Percentiles rank a stretch among this genome's conserved stretches.
phyloP scores from a whole-genome alignment of 176 grass and related monocot genomes.

The Juncus inflexus region DNA sequence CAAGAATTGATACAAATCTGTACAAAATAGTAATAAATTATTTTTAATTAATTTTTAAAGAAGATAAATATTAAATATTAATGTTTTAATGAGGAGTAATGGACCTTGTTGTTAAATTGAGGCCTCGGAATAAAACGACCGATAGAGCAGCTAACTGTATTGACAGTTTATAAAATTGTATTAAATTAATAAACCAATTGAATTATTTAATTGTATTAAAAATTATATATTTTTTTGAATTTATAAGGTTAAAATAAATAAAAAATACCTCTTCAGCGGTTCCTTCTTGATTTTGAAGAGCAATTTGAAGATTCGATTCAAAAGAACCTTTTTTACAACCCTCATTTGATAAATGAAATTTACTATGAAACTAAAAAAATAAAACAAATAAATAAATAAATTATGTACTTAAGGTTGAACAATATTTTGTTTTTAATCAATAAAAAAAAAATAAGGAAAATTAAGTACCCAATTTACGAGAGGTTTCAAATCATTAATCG shows the following conservation, averaged over 20 bases:
- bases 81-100: not conserved
- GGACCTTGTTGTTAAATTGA: conserved; percentile 84
- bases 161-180: conserved; percentile 28
- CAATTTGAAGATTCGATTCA: conserved; percentile 66
- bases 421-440: not conserved
- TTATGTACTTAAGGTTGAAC: not conserved
- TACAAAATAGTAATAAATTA: conserved; percentile 3
- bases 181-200: not conserved
- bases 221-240: conserved; percentile 1
- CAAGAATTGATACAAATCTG: conserved; percentile 83
- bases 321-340: conserved; percentile 59
- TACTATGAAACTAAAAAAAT: conserved; percentile 62
- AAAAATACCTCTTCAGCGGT: conserved; percentile 77
- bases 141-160: conserved; percentile 84
- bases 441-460: conserved; percentile 5
- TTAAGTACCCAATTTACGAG: conserved; percentile 78
- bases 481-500: conserved; percentile 41
- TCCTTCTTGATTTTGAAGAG: conserved; percentile 71
- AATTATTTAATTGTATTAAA: not conserved
- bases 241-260: not conserved
- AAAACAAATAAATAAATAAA: conserved; percentile 33
- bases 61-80: not conserved
- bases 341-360: conserved; percentile 57
- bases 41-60: conserved; percentile 1
- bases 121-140: conserved; percentile 85